Base-by-base conservation (phyloP, 2,329 filamentous ascomycete genomes). In the Neofusicoccum ribis region DNA sequence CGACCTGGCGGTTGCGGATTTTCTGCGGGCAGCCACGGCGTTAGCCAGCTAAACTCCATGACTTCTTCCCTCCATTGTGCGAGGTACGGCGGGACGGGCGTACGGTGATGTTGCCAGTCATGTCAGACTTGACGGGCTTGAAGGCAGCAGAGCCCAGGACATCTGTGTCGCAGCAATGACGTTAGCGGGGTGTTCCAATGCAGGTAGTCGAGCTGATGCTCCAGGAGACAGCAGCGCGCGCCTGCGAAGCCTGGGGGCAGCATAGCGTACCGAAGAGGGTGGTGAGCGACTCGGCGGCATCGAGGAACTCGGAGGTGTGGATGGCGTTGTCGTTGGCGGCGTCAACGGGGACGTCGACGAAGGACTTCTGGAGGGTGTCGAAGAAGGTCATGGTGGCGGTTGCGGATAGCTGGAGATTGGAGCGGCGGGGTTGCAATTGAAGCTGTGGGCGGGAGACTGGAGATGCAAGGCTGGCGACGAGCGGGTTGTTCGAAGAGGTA, bases 31-130 rank as follows among this genome's bases (percentile, higher is more conserved):
- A 37, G 27, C 12, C 15, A 44, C 15, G 36, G 41, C 46, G 51
- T 64, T 23, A 66, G 65, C 37, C 31, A 37, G 17, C 5, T 7
- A 23, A 31, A 31, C 27, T 31, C 27, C 27, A 31, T 31, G 27
- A 5, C 5, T 31, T 31, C 7, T 31, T 49, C 20, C 27, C 3
- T 34, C 5, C 41, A 14, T 14, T 34, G 23, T 31, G 49, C 7
- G 23, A 31, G 12, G 14, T 54, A 31, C 17, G 20, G 47, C 34
- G 17, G 31, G 11, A 15, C 23, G n/a, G 5, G 15, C 60, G 47
- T 69, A 95, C 92, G 86, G 93, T 93, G 82, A 98, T 86, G 81
- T 99, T 99, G 77, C 91, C 91, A 56, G 87, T 79, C 83, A 99
- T 91, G 80, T 99, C 95, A 71, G 81, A 90, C 86, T 97, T 97